Conservation (phyloP, 2,329 filamentous ascomycete genomes). For the Magnaporthiopsis rhizophila region DNA sequence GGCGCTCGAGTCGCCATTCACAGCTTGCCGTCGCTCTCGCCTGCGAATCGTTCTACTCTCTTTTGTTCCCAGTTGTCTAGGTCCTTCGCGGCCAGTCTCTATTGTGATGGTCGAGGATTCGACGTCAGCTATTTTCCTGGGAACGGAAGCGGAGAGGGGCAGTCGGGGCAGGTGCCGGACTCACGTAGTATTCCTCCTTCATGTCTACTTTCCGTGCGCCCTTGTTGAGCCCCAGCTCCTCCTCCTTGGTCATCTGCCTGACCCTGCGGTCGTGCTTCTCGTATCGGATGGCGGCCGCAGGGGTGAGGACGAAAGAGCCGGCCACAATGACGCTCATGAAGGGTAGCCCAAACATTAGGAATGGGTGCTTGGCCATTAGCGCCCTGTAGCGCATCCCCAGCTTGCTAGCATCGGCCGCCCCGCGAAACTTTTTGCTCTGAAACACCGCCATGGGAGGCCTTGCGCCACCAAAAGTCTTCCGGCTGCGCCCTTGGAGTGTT, state of each 20-base stretch:
- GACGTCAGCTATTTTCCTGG: too few species aligned
- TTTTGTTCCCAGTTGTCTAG: conserved; percentile 96
- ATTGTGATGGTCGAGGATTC: conserved; percentile 10
- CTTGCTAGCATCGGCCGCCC: conserved; percentile 55
- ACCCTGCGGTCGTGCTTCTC: conserved; percentile 90
- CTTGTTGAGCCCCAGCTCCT: conserved; percentile 75
- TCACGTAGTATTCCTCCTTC: conserved; percentile 79
- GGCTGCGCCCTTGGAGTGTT: neutral
- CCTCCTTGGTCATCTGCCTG: conserved; percentile 73
- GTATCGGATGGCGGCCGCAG: conserved; percentile 87
- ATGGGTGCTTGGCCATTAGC: conserved; percentile 70
- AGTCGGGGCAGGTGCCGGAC: conserved; percentile 22
- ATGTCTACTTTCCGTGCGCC: conserved; percentile 65
- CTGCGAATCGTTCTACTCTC: conserved; percentile 79
- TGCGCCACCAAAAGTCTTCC: neutral
- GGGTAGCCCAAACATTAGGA: conserved; percentile 86
- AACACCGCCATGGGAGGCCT: conserved; percentile 52
- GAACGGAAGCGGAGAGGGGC: conserved; percentile 1
- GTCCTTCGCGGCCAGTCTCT: conserved; percentile 81
- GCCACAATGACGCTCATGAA: conserved; percentile 86
- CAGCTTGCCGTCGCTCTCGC: conserved; percentile 80
- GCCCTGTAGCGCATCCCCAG: conserved; percentile 72
- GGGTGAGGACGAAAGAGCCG: conserved; percentile 89
- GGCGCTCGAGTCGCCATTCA: conserved; percentile 24
- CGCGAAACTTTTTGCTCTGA: conserved; percentile 62